Evolutionary conservation across 2,329 filamentous ascomycete genomes (phyloP), one percentile per base, ranked within the genome.

Genomic region (Hyphodiscus sp.): DNA sequence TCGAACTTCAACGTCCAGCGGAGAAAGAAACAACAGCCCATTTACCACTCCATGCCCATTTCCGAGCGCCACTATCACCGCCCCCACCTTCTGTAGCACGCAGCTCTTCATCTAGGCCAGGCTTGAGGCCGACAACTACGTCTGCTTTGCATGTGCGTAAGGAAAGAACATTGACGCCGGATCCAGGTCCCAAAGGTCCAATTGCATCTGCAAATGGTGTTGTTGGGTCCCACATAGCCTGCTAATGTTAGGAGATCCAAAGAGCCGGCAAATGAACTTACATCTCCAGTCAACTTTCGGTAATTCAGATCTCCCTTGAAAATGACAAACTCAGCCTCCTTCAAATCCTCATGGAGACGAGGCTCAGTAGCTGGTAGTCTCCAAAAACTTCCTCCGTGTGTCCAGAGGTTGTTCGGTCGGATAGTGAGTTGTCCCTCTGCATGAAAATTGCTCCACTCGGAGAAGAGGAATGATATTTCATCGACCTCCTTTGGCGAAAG

Each of bases 301-400:
- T 97, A 99, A 73, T 99, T 99, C 62, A 99, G 70, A 68, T 99
- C 94, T 2, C 94, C 94, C 76, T 99, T 99, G 77, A 97, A 97
- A 52, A 99, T 83, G 13, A 96, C 89, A 18, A 99, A 76, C 69
- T 96, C 89, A 60, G 87, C 89, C 57, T 82, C 73, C 74, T 91
- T 86, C 52, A 99, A 72, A 66, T 97, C 92, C 7, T 88, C 79
- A 50, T 82, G 79, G 13, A 99, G 73, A 26, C 80, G 77, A 2
- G 82, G 79, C 1, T 83, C 88, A 20, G 82, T 76, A 15, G 75
- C 70, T 0, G 91, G 91, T 55, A 99, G 71, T 30, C 91, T 80
- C 91, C 94, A 97, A 74, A 87, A 99, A 66, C 88, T 89, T 2
- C 90, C 90, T 0, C 80, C 83, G 13, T 87, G 81, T 0, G 92